Base-by-base conservation (phyloP, 2,329 filamentous ascomycete species). In the Cordyceps tenuipes region DNA sequence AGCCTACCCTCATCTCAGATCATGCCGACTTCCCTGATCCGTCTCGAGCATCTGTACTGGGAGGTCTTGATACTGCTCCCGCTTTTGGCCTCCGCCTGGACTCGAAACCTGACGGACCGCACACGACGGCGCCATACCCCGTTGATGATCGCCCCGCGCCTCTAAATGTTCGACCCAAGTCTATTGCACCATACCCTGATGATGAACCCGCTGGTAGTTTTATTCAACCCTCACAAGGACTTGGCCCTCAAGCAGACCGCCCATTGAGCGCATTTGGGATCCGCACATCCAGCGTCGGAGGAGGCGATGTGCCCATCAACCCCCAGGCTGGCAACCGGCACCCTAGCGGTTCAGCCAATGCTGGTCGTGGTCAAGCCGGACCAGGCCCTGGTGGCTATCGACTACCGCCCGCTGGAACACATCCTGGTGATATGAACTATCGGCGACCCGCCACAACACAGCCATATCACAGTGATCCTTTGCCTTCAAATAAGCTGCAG, bases 91-190 rank as follows among this genome's bases (percentile, higher is more conserved):
- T 84, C 51, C 79, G 80, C 48, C 66, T 82, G 7, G 75, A 81
- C 55, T 41, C 65, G 17, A 34, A 51, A 21, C 59, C 53, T 71
- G 50, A 67, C 31, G 77, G 83, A 39, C 72, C 82, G 17, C 81
- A 77, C 60, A 81, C 85, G 10, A 77, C 81, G 23, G 84, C 85
- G 1, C 88, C 88, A 1, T 91, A 91, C 66, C 88, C 88, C 0
- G 79, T 86, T 54, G 87, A 89, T 64, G 85, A 89, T 64, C 76
- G 78, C 57, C 81, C 84, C 21, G 76, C 80, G 51, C 78, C 77
- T n/a, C 69, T 79, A 49, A 75, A 70, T 60, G 62, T 77, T 54
- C 74, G 80, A 41, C 73, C 80, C 4, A 76, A 75, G 60, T 80
- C 80, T 3, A 70, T 73, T 3, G 77, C 77, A 0, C 80, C 81